phyloP scores from a whole-genome alignment of 1,284 basidiomycete genomes.

The Moesziomyces parantarcticus region DNA sequence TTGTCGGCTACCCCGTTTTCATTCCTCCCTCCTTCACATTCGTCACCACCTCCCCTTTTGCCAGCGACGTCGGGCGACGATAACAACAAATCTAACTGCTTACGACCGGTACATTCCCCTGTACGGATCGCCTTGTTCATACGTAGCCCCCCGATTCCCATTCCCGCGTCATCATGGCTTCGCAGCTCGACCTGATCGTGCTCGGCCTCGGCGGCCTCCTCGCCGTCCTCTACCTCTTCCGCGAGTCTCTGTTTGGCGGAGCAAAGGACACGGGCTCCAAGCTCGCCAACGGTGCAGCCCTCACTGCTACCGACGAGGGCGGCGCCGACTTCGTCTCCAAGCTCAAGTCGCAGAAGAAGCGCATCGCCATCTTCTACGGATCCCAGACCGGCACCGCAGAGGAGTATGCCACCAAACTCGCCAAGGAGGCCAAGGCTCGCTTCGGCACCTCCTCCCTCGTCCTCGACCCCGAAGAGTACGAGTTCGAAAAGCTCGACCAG shows the following conservation, averaged over 20 bases:
- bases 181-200: constrained; percentile 50
- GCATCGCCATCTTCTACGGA: constrained; percentile 66
- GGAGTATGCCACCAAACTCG: constrained; percentile 66
- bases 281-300: constrained; percentile 44
- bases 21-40: no score
- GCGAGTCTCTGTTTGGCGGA: constrained; percentile 44
- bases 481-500: constrained; percentile 93
- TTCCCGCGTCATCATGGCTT: constrained; percentile 32
- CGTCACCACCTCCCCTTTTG: no score
- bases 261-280: constrained; percentile 47
- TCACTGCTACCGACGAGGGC: constrained; percentile 20
- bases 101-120: no score
- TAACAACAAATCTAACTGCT: no score
- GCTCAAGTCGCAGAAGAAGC: constrained; percentile 62
- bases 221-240: constrained; percentile 61
- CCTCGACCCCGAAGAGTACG: constrained; percentile 73
- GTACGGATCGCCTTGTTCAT: no score
- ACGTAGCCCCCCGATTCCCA: no score
- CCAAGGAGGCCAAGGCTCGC: constrained; percentile 66
- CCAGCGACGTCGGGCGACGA: no score
- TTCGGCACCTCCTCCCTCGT: constrained; percentile 66
- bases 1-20: no score
- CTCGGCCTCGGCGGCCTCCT: constrained; percentile 50
- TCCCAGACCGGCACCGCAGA: constrained; percentile 67
- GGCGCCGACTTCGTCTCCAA: constrained; percentile 57